phyloP scores from a whole-genome alignment of 371 early-diverging fungal genomes.

The Mortierella sp. region DNA sequence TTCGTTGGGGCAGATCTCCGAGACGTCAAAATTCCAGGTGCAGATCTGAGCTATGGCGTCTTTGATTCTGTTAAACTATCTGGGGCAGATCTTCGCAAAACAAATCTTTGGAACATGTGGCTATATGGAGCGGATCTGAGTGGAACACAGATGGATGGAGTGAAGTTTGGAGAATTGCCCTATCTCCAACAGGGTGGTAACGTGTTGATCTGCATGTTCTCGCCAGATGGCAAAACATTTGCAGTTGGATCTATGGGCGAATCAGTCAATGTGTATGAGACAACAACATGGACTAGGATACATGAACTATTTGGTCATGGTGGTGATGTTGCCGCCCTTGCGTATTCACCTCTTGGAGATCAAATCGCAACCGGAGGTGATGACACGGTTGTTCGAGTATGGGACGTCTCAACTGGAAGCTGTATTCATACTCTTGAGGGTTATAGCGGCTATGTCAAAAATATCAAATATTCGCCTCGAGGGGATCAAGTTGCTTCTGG shows the following conservation, averaged over 20 bases:
- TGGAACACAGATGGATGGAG: not conserved
- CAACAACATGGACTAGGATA: not conserved
- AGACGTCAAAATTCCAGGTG: not conserved
- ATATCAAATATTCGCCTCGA: slow-evolving; percentile 4
- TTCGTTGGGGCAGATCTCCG: not conserved
- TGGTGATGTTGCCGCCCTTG: not conserved
- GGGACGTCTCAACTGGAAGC: too few species aligned
- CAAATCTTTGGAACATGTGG: not conserved
- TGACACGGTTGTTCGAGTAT: too few species aligned
- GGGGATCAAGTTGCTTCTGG: not conserved
- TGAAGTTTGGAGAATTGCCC: not conserved
- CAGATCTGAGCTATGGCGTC: too few species aligned
- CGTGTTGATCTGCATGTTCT: not conserved
- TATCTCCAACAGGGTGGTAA: not conserved
- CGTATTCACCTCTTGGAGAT: slow-evolving; percentile 7
- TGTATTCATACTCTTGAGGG: not conserved
- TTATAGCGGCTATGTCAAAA: not conserved
- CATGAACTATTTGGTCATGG: not conserved
- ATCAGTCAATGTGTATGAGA: not conserved
- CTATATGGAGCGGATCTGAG: not conserved
- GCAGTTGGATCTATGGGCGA: not conserved
- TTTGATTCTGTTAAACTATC: too few species aligned
- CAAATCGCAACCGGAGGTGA: not conserved
- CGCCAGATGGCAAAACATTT: too few species aligned
- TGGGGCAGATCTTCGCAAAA: not conserved